Percentiles rank a stretch among this genome's conserved stretches.
These are phyloP conservation scores for Parachlorella kessleri DNA, from an alignment of 139 green algal species.

Conservation along the genomic window DNA sequence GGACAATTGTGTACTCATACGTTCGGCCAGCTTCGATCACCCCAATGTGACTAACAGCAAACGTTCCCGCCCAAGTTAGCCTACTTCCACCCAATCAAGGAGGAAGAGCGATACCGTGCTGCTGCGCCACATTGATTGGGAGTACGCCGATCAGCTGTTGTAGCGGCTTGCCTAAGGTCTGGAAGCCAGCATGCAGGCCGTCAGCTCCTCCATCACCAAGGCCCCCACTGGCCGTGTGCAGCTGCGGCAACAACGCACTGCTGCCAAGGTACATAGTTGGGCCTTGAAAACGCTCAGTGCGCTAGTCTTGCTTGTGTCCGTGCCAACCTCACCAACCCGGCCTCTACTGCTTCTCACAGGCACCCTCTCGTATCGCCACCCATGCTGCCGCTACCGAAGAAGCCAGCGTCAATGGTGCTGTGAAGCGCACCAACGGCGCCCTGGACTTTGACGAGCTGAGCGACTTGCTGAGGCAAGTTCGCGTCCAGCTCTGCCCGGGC, in stretches of 20 bases:
- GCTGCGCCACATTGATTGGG: too few species aligned
- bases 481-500: not conserved
- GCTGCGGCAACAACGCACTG: not conserved
- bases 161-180: too few species aligned
- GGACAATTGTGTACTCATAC: too few species aligned
- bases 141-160: too few species aligned
- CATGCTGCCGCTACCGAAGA: constrained; percentile 32
- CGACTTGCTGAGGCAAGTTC: constrained; percentile 75
- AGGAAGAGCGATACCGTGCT: too few species aligned
- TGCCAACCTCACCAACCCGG: not conserved
- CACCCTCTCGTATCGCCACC: not conserved
- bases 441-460: constrained; percentile 87
- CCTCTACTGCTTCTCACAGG: not conserved
- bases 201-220: not conserved
- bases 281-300: too few species aligned
- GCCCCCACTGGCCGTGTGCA: not conserved
- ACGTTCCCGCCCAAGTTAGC: too few species aligned
- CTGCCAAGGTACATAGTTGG: not conserved
- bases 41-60: too few species aligned
- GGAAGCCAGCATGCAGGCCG: too few species aligned
- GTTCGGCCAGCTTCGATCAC: too few species aligned
- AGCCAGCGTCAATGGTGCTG: constrained; percentile 34
- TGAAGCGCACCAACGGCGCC: constrained; percentile 41
- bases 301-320: not conserved
- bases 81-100: too few species aligned